These are phyloP conservation scores for Xylaria hypoxylon DNA, from an alignment of 2,329 filamentous ascomycete genomes.

Conservation along the genomic window DNA sequence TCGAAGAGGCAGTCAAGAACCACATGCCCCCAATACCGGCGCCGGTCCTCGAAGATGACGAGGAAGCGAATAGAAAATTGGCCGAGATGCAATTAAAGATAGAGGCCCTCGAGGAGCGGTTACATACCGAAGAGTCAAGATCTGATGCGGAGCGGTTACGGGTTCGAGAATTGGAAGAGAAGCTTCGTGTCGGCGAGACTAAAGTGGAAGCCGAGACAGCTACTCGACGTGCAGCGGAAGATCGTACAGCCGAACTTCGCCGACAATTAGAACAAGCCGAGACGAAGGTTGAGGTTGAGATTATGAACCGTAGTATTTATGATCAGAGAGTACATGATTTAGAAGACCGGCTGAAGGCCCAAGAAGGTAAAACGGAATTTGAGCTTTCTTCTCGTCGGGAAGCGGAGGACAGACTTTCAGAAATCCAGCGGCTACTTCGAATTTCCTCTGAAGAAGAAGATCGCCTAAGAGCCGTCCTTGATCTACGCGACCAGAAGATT, in stretches of 20 bases:
- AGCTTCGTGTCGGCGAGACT: slow-evolving; percentile 60
- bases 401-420: slow-evolving; percentile 77
- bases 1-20: slow-evolving; percentile 72
- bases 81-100: slow-evolving; percentile 71
- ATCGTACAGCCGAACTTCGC: slow-evolving; percentile 63
- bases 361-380: slow-evolving; percentile 72
- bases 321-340: slow-evolving; percentile 74
- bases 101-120: slow-evolving; percentile 50
- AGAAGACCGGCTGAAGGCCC: slow-evolving; percentile 73
- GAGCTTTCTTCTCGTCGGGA: slow-evolving; percentile 73
- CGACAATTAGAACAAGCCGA: slow-evolving; percentile 68
- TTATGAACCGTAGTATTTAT: slow-evolving; percentile 69
- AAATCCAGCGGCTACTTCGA: slow-evolving; percentile 76
- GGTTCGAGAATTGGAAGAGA: slow-evolving; percentile 69
- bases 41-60: slow-evolving; percentile 59
- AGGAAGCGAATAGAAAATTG: slow-evolving; percentile 64
- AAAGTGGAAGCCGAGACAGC: slow-evolving; percentile 62
- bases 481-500: slow-evolving; percentile 76
- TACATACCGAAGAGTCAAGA: slow-evolving; percentile 45
- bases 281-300: slow-evolving; percentile 69
- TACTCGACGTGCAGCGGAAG: slow-evolving; percentile 64
- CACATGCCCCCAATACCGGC: slow-evolving; percentile 65
- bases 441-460: slow-evolving; percentile 79
- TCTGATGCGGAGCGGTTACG: slow-evolving; percentile 55
- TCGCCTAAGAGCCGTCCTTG: slow-evolving; percentile 72